Conservation (phyloP, 1,139 yeast genomes). For the Chernovozyma aurita region DNA sequence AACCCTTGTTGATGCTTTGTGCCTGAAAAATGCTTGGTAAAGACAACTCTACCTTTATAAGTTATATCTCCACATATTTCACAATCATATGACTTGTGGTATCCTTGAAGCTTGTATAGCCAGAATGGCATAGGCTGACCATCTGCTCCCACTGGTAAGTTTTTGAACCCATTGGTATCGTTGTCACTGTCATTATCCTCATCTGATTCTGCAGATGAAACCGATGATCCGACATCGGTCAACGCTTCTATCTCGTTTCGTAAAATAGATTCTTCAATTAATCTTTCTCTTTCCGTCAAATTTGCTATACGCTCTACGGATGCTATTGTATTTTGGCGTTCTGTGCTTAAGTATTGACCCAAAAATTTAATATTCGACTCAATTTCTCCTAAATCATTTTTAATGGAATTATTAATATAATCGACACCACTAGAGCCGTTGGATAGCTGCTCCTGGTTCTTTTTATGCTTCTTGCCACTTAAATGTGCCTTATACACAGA, state of each 20-base stretch:
- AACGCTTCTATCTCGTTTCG: slow-evolving; percentile 37
- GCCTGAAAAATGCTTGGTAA: slow-evolving; percentile 69
- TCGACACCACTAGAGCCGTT: background rate
- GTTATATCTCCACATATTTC: slow-evolving; percentile 80
- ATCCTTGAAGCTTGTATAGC: slow-evolving; percentile 87
- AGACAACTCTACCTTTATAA: slow-evolving; percentile 72
- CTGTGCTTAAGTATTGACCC: background rate
- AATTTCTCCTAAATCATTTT: background rate
- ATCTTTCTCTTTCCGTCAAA: slow-evolving; percentile 69
- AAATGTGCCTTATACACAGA: slow-evolving; percentile 70
- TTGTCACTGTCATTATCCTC: slow-evolving; percentile 20
- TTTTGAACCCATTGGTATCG: slow-evolving; percentile 26
- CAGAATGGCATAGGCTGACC: slow-evolving; percentile 92
- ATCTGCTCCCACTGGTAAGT: slow-evolving; percentile 79
- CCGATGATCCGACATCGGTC: slow-evolving; percentile 24
- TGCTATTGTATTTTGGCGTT: slow-evolving; percentile 38
- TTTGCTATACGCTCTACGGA: slow-evolving; percentile 66
- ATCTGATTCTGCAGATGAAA: slow-evolving; percentile 19
- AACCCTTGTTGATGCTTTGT: slow-evolving; percentile 72
- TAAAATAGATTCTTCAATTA: slow-evolving; percentile 41
- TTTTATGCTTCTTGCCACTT: slow-evolving; percentile 65
- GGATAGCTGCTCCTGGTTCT: slow-evolving; percentile 2
- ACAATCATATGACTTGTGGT: slow-evolving; percentile 68
- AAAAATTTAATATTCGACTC: background rate
- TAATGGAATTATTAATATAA: background rate